Evolutionary conservation across 1,284 basidiomycete species (phyloP).

Genomic region (Cutaneotrichosporon cutaneum): DNA sequence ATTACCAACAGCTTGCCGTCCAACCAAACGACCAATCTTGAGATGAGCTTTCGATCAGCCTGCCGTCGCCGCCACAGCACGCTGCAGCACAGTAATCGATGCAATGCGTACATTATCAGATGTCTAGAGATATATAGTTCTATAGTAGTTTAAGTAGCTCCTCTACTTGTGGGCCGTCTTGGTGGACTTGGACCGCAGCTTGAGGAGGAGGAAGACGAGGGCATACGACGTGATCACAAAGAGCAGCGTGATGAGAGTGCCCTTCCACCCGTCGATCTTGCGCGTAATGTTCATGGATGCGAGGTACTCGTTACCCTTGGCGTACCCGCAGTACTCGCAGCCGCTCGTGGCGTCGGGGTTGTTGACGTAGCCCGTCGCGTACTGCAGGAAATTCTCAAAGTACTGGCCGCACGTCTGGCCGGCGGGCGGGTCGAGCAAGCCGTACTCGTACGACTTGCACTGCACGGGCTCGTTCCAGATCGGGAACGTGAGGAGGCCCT

Average conservation of each 20-base stretch:
- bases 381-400: conserved; percentile 31
- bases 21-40: no score
- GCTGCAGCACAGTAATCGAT: no score
- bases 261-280: conserved; percentile 40
- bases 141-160: not conserved
- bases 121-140: not conserved
- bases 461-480: conserved; percentile 39
- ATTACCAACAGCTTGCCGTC: no score
- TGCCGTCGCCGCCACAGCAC: no score
- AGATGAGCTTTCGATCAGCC: no score
- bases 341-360: conserved; percentile 36
- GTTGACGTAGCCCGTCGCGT: conserved; percentile 37
- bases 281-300: conserved; percentile 35
- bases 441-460: conserved; percentile 44
- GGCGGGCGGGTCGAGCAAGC: conserved; percentile 42
- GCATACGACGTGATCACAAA: conserved; percentile 36
- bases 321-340: conserved; percentile 46
- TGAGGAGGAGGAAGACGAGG: conserved; percentile 39
- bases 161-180: conserved; percentile 27
- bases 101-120: not conserved
- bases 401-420: conserved; percentile 48
- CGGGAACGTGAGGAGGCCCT: conserved; percentile 35
- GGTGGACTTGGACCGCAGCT: conserved; percentile 38
- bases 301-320: conserved; percentile 43
- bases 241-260: conserved; percentile 40